Evolutionary conservation across 2,329 filamentous ascomycete genomes (phyloP), one percentile per base, ranked within the genome.

Genomic region (Diaporthe nobilis): DNA sequence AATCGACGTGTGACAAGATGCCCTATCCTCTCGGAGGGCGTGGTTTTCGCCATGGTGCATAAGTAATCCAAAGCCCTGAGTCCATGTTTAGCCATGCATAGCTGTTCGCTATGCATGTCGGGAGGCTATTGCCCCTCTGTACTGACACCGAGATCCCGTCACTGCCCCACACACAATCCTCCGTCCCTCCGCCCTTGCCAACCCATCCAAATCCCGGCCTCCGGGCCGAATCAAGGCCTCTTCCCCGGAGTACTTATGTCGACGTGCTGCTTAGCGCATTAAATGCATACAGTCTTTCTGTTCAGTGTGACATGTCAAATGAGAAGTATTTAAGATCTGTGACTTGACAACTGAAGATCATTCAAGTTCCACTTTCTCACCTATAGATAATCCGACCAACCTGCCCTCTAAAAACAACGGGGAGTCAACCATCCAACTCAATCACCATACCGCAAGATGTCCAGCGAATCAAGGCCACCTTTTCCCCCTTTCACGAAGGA

Each of bases 401-500:
- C 15, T 17, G 20, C 8, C 15, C 9, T 31, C 47, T 17, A 15
- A 70, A 13, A 25, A 3, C 22, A 13, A 0, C 12, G n/a, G 25
- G 5, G 13, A 47, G 25, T 47, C 58, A 67, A 44, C 5, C n/a
- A 57, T 55, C 2, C 22, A 39, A 6, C 42, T n/a, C 9, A 15
- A 4, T 39, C 65, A 44, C 13, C 4, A 63, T 10, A 57, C 20
- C 15, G 20, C 57, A 28, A 25, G 13, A 82, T 81, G 80, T 72
- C 76, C 25, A 73, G 78, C 42, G 80, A 80, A 70, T 78, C 79
- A 10, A 81, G 76, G 71, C 87, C 86, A 3, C 90, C 90, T 0
- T 86, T 87, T 58, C 95, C 95, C 5, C 95, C 95, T 0, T 97
- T 95, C 82, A 96, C 91, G 0, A 85, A 85, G 44, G 92, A 94